Evolutionary conservation across 2,329 filamentous ascomycete species (phyloP), one percentile per base, ranked within the genome.

Genomic region (Botrytis elliptica): DNA sequence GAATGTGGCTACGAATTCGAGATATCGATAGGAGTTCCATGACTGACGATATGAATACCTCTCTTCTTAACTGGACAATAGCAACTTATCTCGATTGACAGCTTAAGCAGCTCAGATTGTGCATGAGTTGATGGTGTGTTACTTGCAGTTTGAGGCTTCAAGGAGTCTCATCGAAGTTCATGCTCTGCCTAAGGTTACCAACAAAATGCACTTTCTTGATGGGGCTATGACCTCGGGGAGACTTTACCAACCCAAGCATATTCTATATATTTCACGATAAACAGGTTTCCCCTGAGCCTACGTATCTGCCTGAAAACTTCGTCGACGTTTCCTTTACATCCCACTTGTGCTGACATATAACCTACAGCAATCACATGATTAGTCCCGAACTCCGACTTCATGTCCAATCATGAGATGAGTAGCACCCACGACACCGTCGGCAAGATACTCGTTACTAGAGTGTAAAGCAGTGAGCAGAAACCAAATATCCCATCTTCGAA

Each of bases 241-340:
- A 29, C 0, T 16, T 18, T 14, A 55, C 16, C 2, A 55, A 16
- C 14, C 14, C 0, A 29, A 29, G 6, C 1, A 29, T 57, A 14
- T 18, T 3, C 14, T 29, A 57, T 29, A 29, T 4, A 29, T 57
- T 7, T 2, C 25, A 57, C n/a, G 4, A 18, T 4, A 18, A 3
- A 9, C 0, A 29, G 14, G 8, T 57, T 6, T 57, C n/a, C 5
- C 25, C 5, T n/a, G 12, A n/a, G 49, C 5, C 12, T 1, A 25
- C 6, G 49, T n/a, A n/a, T 55, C 49, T 55, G 49, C 49, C 49
- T 55, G 1, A 16, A 4, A 55, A n/a, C 1, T 4, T n/a, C 25
- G 49, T 55, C 49, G 49, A 55, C 12, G 6, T n/a, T n/a, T 0
- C 49, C 49, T n/a, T 3, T 16, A 16, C 7, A n/a, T 55, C 49